Evolutionary conservation across 2,329 filamentous ascomycete genomes (phyloP).

Genomic region (Colletotrichum sidae): DNA sequence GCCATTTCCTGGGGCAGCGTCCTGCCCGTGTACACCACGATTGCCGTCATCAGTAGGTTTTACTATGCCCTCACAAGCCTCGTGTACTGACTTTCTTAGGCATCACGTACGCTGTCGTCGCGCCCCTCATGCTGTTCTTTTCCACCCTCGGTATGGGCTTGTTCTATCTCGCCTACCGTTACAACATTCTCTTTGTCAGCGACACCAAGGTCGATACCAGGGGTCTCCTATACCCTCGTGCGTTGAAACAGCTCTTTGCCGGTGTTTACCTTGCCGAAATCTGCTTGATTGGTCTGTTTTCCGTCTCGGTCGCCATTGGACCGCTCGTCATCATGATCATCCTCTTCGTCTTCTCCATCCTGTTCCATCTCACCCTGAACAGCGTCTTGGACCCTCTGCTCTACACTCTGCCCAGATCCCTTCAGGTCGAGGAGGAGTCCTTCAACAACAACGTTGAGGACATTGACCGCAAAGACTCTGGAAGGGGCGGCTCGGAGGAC

Average conservation of each 20-base stretch:
- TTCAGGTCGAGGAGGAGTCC: conserved; percentile 55
- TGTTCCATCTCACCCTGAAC: conserved; percentile 81
- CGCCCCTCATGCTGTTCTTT: conserved; percentile 85
- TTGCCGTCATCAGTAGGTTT: conserved; percentile 73
- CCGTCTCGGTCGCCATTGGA: conserved; percentile 73
- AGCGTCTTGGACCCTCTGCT: conserved; percentile 78
- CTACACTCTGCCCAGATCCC: conserved; percentile 75
- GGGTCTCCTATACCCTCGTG: conserved; percentile 88
- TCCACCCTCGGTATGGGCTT: conserved; percentile 80
- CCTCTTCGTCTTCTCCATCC: conserved; percentile 79
- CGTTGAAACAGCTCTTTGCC: conserved; percentile 85
- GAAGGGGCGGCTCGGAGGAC: conserved; percentile 33
- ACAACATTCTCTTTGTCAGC: conserved; percentile 86
- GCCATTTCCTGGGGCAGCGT: conserved; percentile 82
- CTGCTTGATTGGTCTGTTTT: conserved; percentile 85
- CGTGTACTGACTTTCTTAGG: conserved; percentile 46
- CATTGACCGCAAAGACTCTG: conserved; percentile 37
- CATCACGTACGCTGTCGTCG: conserved; percentile 86
- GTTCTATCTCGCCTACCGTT: conserved; percentile 87
- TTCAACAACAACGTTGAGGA: conserved; percentile 40
- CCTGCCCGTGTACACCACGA: conserved; percentile 79
- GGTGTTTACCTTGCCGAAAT: conserved; percentile 85
- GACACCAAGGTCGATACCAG: conserved; percentile 86
- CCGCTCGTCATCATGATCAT: conserved; percentile 81
- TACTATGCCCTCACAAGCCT: rapidly evolving